Percentiles rank a stretch among this genome's conserved stretches.
Conservation (phyloP, 331 rosid genomes). For the Dryas integrifolia region DNA sequence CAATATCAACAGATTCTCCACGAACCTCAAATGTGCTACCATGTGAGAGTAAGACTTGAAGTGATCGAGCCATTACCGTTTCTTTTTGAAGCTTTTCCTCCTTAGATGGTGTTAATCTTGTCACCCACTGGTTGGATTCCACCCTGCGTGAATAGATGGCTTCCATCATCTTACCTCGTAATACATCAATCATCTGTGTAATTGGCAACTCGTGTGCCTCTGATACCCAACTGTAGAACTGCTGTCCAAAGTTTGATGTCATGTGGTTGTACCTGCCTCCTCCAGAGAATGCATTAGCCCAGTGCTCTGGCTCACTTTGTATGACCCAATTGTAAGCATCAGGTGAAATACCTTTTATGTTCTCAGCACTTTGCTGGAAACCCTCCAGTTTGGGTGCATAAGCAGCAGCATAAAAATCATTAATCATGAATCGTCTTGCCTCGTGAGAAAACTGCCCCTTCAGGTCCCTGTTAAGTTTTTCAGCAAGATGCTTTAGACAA, state of each 20-base stretch:
- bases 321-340: conserved; percentile 89
- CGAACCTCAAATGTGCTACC: conserved; percentile 74
- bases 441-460: conserved; percentile 96
- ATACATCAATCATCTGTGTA: conserved; percentile 84
- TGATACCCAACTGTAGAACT: conserved; percentile 81
- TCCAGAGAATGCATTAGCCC: conserved; percentile 80
- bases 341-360: conserved; percentile 82
- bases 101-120: conserved; percentile 79
- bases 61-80: conserved; percentile 45
- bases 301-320: conserved; percentile 76
- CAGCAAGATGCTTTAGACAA: conserved; percentile 85
- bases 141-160: conserved; percentile 54
- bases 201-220: conserved; percentile 95
- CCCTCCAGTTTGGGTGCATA: conserved; percentile 63
- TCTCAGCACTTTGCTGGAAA: conserved; percentile 62
- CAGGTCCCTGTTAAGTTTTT: conserved; percentile 83
- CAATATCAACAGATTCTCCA: conserved; percentile 71
- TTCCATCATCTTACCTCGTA: conserved; percentile 90
- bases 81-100: conserved; percentile 72
- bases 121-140: conserved; percentile 69
- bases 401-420: conserved; percentile 87
- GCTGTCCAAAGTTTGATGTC: conserved; percentile 75
- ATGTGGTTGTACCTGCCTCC: conserved; percentile 82
- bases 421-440: conserved; percentile 88
- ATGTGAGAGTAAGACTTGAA: conserved; percentile 61